Conservation (phyloP, 495 filamentous ascomycete species). For the Sphaerosporella brunnea region DNA sequence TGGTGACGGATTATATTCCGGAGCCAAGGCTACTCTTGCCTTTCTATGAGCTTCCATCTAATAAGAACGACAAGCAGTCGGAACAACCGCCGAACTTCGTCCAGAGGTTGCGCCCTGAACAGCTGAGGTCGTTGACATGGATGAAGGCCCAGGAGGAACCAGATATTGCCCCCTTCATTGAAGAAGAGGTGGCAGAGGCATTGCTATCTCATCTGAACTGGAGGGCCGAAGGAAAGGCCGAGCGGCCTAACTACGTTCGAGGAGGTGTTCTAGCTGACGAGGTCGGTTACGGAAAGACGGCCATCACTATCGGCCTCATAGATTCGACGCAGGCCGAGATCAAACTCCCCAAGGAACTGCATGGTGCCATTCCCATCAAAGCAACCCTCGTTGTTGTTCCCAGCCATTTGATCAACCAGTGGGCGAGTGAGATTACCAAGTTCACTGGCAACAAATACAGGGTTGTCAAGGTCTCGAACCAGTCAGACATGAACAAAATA, state of each 20-base stretch:
- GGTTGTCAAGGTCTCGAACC: constrained; percentile 30
- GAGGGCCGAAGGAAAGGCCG: constrained; percentile 42
- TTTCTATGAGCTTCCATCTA: constrained; percentile 31
- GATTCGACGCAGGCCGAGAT: constrained; percentile 28
- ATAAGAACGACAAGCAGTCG: constrained; percentile 29
- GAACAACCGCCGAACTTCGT: constrained; percentile 31
- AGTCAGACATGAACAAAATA: constrained; percentile 25
- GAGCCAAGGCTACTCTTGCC: constrained; percentile 24
- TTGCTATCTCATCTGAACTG: constrained; percentile 39
- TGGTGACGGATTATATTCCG: constrained; percentile 33
- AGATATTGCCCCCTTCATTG: constrained; percentile 33
- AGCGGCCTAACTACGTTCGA: constrained; percentile 31
- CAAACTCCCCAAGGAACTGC: constrained; percentile 12
- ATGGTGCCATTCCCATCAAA: constrained; percentile 34
- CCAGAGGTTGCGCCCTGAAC: constrained; percentile 34
- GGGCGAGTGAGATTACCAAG: constrained; percentile 41
- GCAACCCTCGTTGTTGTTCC: constrained; percentile 60
- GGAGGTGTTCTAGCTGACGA: constrained; percentile 64
- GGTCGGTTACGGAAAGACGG: constrained; percentile 71
- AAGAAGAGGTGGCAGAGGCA: constrained; percentile 55
- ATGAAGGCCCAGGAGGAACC: constrained; percentile 44
- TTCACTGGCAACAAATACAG: constrained; percentile 37
- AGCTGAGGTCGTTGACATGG: constrained; percentile 46
- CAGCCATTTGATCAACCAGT: constrained; percentile 44
- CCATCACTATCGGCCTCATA: constrained; percentile 49